Conservation (phyloP, 371 early-diverging fungal genomes). For the Mucor irregularis region DNA sequence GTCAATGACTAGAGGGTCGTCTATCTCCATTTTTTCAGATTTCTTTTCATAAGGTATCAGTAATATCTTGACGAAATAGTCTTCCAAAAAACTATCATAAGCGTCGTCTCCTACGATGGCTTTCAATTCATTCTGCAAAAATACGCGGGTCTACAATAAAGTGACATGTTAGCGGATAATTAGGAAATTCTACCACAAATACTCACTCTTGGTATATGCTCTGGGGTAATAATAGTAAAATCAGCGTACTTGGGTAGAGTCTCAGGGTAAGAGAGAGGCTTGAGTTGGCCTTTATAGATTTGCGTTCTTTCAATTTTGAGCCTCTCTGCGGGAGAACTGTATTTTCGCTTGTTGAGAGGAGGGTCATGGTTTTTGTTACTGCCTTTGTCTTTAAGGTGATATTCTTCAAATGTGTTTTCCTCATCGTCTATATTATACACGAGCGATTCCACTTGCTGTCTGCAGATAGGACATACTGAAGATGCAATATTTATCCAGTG, state of each 20-base stretch:
- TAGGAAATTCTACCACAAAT: background rate
- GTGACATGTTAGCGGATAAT: background rate
- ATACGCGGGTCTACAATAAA: conserved; percentile 21
- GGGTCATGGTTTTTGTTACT: conserved; percentile 30
- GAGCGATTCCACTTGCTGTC: conserved; percentile 31
- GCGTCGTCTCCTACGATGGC: conserved; percentile 23
- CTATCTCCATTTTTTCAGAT: conserved; percentile 15
- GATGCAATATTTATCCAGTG: conserved; percentile 58
- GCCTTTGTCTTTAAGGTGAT: conserved; percentile 29
- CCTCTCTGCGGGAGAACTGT: conserved; percentile 17
- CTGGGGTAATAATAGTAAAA: conserved; percentile 28
- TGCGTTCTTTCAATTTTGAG: conserved; percentile 17
- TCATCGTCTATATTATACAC: conserved; percentile 44
- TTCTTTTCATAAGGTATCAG: conserved; percentile 28
- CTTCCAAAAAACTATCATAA: conserved; percentile 28
- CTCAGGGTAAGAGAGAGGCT: conserved; percentile 18
- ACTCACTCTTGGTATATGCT: conserved; percentile 41
- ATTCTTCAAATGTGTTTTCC: conserved; percentile 40
- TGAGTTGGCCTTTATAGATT: conserved; percentile 21
- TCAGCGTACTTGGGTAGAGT: conserved; percentile 12
- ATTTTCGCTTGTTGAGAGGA: conserved; percentile 9
- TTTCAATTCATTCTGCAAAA: conserved; percentile 34
- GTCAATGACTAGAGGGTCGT: conserved; percentile 22
- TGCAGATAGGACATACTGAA: conserved; percentile 60
- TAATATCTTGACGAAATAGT: conserved; percentile 33